Conservation (phyloP, 164 flowering plant genomes). For the Aristolochia contorta region DNA sequence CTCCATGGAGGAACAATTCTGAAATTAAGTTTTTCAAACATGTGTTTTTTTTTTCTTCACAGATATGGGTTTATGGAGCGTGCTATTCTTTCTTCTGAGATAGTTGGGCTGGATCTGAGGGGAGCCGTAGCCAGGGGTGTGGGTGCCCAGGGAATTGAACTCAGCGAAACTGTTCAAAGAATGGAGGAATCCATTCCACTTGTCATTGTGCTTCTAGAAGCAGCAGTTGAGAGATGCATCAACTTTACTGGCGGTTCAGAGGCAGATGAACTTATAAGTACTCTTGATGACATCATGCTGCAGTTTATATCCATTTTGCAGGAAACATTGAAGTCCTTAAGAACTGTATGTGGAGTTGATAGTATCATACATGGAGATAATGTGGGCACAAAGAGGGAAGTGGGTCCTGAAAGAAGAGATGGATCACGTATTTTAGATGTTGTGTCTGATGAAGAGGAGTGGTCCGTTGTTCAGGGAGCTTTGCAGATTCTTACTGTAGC, state of each 20-base stretch:
- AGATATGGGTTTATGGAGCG: constrained; percentile 99
- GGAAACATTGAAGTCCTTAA: constrained; percentile 79
- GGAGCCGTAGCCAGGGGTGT: constrained; percentile 89
- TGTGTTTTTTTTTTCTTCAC: constrained; percentile 2
- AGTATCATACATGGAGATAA: constrained; percentile 22
- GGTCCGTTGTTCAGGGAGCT: constrained; percentile 99
- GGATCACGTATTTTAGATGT: constrained; percentile 54
- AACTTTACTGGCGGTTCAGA: constrained; percentile 97
- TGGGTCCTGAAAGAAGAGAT: constrained; percentile 63
- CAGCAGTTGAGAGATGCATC: constrained; percentile 95
- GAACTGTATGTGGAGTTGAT: constrained; percentile 87
- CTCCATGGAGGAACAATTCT: too few species aligned
- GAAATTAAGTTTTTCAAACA: background rate
- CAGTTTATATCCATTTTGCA: constrained; percentile 81
- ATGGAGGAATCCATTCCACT: constrained; percentile 99
- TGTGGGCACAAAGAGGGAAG: constrained; percentile 50
- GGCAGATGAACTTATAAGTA: constrained; percentile 85
- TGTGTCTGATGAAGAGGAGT: constrained; percentile 89
- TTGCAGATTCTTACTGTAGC: constrained; percentile 92
- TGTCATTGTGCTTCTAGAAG: constrained; percentile 84
- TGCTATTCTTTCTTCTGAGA: constrained; percentile 82
- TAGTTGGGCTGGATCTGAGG: constrained; percentile 74
- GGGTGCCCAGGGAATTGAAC: constrained; percentile 97
- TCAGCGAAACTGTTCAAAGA: constrained; percentile 95
- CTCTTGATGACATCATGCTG: constrained; percentile 83